A percentile compares a stretch with the other conserved stretches of the same genome.
phyloP scores from a whole-genome alignment of 805 yeast species.

The Cyberlindnera mycetangii region DNA sequence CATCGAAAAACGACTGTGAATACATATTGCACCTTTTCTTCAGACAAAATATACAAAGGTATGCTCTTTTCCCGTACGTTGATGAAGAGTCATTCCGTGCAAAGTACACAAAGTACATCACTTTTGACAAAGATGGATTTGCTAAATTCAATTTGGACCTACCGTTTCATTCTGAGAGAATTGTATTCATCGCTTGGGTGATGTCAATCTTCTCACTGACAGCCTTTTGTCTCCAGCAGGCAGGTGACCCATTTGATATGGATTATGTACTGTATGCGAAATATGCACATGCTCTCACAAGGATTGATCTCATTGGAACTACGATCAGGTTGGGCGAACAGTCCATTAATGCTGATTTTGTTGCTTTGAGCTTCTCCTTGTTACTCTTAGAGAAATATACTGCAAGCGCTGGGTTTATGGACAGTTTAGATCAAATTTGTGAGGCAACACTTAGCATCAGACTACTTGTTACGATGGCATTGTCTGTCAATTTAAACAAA shows the following conservation, averaged over 20 bases:
- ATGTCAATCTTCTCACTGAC: conserved; percentile 9
- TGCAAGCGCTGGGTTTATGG: conserved; percentile 16
- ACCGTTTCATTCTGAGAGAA: conserved; percentile 1
- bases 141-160: conserved; percentile 7
- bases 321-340: conserved; percentile 11
- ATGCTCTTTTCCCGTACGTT: conserved; percentile 13
- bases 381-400: conserved; percentile 17
- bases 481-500: conserved; percentile 11
- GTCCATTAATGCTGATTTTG: conserved; percentile 8
- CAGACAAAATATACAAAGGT: conserved; percentile 13
- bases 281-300: conserved; percentile 13
- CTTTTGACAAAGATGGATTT: conserved; percentile 6
- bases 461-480: conserved; percentile 12
- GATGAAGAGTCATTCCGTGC: conserved; percentile 10
- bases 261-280: conserved; percentile 14
- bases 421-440: conserved; percentile 13
- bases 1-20: background rate
- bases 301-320: conserved; percentile 13
- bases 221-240: conserved; percentile 12
- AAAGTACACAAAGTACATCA: background rate
- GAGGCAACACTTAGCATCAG: conserved; percentile 13
- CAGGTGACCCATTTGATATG: background rate
- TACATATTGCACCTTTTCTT: conserved; percentile 8
- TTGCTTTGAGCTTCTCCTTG: conserved; percentile 6
- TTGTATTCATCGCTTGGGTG: conserved; percentile 12